Evolutionary conservation across 352 stramenopile species (phyloP), one percentile per base, ranked within the genome.

Genomic region (Thalassiosira ordinaria): DNA sequence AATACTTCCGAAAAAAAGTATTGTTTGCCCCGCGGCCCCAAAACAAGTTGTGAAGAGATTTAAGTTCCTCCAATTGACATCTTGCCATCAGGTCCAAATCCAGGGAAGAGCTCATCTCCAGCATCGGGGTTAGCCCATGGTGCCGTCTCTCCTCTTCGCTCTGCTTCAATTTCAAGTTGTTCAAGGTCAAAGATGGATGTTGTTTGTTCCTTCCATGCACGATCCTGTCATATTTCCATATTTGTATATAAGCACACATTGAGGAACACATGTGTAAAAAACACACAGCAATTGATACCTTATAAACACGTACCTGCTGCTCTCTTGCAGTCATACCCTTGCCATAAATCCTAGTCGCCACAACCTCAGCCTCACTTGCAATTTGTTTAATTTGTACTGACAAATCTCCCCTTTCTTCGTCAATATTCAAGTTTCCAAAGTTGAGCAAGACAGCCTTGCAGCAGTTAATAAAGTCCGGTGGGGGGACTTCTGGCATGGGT

Each of bases 151-250:
- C 89, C 89, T 57, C 67, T 85, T 47, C 78, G 46, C 67, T 89
- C 86, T 11, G 87, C 89, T 64, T 94, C 84, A 59, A 94, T 90
- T 79, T 94, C 89, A 80, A 94, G 89, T 56, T 41, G 75, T 70
- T 94, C 89, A 26, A 94, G 74, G 73, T 94, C 89, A 68, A 94
- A 94, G 61, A 94, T 94, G 9, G 85, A 92, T 11, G 89, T 94
- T 62, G 87, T 92, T 67, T 89, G 68, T 69, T 92, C 85, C 68
- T 90, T 87, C 85, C 84, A 94, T 35, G 71, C 73, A 62, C 86
- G 83, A 76, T 94, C 89, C 75, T 93, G 67, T 62, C 1, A n/a
- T 35, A n/a, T n/a, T n/a, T n/a, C n/a, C n/a, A n/a, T n/a, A n/a
- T n/a, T n/a, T n/a, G n/a, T n/a, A n/a, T n/a, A n/a, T n/a, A n/a